Percentiles rank a stretch among this genome's conserved stretches.
Conservation (phyloP, 2,329 filamentous ascomycete species). For the Colletotrichum camelliae region DNA sequence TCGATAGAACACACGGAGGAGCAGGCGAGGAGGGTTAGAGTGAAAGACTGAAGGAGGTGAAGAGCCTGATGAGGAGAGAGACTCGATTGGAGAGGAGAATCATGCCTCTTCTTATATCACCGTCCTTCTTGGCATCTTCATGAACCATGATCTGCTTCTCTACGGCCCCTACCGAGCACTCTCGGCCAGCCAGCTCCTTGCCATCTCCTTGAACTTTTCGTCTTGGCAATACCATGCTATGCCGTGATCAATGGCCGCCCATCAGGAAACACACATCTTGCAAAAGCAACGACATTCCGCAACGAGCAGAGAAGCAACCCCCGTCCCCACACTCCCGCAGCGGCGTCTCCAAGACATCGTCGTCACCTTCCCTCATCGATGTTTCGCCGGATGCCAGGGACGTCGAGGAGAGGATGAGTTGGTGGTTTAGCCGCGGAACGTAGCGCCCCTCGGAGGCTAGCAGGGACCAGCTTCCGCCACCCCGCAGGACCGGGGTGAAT, state of each 20-base stretch:
- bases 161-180: not conserved
- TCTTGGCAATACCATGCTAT: not conserved
- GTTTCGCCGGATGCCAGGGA: not conserved
- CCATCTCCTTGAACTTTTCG: not conserved
- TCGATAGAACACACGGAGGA: not conserved
- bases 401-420: not conserved
- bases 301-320: not conserved
- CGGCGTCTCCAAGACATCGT: conserved; percentile 1
- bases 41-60: not conserved
- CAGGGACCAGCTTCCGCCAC: not conserved
- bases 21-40: not conserved
- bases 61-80: not conserved
- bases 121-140: not conserved
- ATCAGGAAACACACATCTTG: not conserved
- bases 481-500: not conserved
- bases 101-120: not conserved
- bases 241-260: not conserved
- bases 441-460: not conserved
- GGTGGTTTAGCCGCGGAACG: not conserved
- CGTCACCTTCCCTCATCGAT: conserved; percentile 8
- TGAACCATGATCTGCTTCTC: not conserved
- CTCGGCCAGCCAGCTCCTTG: not conserved
- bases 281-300: not conserved
- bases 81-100: not conserved
- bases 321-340: not conserved